phyloP scores from a whole-genome alignment of 768 basidiomycete genomes.

The Lactifluus hygrophoroides region DNA sequence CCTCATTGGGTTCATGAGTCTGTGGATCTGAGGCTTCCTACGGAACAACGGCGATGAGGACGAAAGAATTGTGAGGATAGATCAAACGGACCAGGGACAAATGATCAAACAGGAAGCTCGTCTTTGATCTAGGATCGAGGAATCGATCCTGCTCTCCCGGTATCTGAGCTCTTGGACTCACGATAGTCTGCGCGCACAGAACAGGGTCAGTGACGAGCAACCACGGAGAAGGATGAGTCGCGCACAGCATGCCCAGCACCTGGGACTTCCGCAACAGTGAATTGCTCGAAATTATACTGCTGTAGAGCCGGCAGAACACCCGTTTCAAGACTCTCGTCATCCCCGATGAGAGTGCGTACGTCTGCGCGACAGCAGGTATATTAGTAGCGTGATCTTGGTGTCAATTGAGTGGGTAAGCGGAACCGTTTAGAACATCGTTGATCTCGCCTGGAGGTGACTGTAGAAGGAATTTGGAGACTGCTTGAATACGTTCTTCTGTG shows the following conservation, averaged over 20 bases:
- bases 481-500: conserved; percentile 52
- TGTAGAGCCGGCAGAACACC: conserved; percentile 70
- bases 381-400: not conserved
- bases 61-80: not conserved
- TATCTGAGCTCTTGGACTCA: conserved; percentile 63
- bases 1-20: conserved; percentile 49
- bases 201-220: not conserved
- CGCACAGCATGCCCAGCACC: conserved; percentile 67
- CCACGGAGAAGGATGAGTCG: conserved; percentile 2
- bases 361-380: conserved; percentile 39
- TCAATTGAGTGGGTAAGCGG: not conserved
- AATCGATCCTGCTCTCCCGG: conserved; percentile 58
- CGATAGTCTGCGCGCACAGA: conserved; percentile 53
- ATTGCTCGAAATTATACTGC: conserved; percentile 84
- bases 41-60: not conserved
- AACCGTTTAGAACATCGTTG: conserved; percentile 91
- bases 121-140: conserved; percentile 74
- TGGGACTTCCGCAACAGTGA: conserved; percentile 80
- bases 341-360: conserved; percentile 80
- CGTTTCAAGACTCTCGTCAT: conserved; percentile 75
- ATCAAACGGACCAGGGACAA: conserved; percentile 55
- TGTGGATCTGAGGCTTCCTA: conserved; percentile 76
- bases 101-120: conserved; percentile 80
- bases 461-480: conserved; percentile 70
- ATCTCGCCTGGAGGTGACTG: conserved; percentile 96